Evolutionary conservation across 2,329 filamentous ascomycete species (phyloP).

Genomic region (Pseudogymnoascus sp.): DNA sequence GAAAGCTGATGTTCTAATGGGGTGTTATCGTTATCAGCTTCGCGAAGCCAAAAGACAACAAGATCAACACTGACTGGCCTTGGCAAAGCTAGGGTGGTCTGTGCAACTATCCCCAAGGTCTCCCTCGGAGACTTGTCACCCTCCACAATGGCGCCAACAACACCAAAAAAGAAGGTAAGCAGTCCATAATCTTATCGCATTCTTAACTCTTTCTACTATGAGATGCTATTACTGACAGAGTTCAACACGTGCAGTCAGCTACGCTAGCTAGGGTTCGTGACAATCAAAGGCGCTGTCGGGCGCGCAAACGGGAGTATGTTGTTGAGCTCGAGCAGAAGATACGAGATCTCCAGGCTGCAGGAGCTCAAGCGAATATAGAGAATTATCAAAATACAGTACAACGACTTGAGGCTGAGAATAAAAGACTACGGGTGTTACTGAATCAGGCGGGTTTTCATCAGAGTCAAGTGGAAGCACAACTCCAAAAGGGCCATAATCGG

Average conservation of each 20-base stretch:
- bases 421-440: neutral
- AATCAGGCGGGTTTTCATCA: neutral
- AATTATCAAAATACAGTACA: neutral
- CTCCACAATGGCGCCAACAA: neutral
- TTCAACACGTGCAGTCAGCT: neutral
- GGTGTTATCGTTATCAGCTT: no score
- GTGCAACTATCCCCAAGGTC: neutral
- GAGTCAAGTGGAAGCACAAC: neutral
- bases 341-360: neutral
- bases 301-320: slow-evolving; percentile 12
- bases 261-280: slow-evolving; percentile 1
- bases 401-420: neutral
- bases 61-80: neutral
- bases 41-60: no score
- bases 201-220: neutral
- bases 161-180: neutral
- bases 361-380: neutral
- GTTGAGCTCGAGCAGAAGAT: slow-evolving; percentile 36
- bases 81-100: neutral
- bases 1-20: no score
- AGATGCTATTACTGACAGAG: neutral
- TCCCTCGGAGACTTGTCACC: neutral
- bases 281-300: slow-evolving; percentile 10
- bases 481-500: neutral
- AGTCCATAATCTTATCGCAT: neutral